Evolutionary conservation across 2,329 filamentous ascomycete species (phyloP).

Genomic region (Leptographium galeiforme): DNA sequence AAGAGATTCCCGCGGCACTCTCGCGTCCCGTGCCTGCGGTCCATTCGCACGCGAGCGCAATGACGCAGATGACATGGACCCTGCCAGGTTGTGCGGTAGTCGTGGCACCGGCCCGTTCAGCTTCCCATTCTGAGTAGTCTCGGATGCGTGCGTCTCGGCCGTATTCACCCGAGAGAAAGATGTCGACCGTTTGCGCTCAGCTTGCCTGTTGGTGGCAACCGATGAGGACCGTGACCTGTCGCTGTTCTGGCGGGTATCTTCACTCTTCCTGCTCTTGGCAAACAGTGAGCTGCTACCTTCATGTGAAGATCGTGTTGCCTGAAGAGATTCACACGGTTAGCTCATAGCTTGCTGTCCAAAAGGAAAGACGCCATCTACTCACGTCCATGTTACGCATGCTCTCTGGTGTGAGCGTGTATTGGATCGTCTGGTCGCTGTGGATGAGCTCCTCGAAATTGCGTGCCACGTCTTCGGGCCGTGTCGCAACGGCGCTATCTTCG

Average conservation of each 20-base stretch:
- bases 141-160: slow-evolving; percentile 12
- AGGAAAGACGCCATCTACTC: slow-evolving; percentile 18
- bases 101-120: slow-evolving; percentile 8
- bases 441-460: slow-evolving; percentile 69
- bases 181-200: slow-evolving; percentile 20
- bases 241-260: slow-evolving; percentile 27
- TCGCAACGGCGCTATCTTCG: slow-evolving; percentile 36
- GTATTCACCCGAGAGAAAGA: slow-evolving; percentile 18
- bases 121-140: slow-evolving; percentile 12
- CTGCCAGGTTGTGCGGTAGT: slow-evolving; percentile 16
- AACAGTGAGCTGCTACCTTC: slow-evolving; percentile 25
- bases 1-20: slow-evolving; percentile 56
- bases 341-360: neutral
- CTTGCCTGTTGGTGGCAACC: slow-evolving; percentile 21
- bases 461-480: slow-evolving; percentile 42
- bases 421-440: slow-evolving; percentile 68
- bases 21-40: slow-evolving; percentile 54
- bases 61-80: slow-evolving; percentile 10
- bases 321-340: neutral
- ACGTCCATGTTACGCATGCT: slow-evolving; percentile 67
- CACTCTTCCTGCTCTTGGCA: slow-evolving; percentile 30
- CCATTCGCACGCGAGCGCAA: slow-evolving; percentile 18
- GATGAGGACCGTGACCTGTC: slow-evolving; percentile 37
- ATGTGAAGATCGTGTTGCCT: slow-evolving; percentile 28
- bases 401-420: slow-evolving; percentile 69